These are phyloP conservation scores for Clohesyomyces aquaticus DNA, from an alignment of 495 filamentous ascomycete species.

Conservation along the genomic window DNA sequence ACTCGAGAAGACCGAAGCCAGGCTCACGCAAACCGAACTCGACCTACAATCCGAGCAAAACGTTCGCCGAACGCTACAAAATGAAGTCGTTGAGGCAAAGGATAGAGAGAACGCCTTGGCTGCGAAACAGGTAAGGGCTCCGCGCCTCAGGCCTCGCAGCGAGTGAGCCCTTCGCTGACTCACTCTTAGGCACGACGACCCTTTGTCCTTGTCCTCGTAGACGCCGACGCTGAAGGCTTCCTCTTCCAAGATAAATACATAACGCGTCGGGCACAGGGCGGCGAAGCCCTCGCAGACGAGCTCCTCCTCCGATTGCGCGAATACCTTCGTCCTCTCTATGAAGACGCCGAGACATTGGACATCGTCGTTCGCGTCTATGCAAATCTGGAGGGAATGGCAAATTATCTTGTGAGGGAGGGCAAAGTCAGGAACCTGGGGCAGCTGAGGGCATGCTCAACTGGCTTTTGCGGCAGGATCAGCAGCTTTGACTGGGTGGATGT, in stretches of 20 bases:
- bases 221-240: slow-evolving; percentile 40
- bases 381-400: slow-evolving; percentile 47
- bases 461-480: slow-evolving; percentile 32
- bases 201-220: slow-evolving; percentile 36
- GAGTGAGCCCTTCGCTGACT: neutral
- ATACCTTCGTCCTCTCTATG: slow-evolving; percentile 42
- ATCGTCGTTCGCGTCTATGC: slow-evolving; percentile 50
- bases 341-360: slow-evolving; percentile 42
- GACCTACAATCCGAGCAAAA: slow-evolving; percentile 40
- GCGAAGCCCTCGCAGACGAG: slow-evolving; percentile 47
- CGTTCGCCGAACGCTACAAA: slow-evolving; percentile 36
- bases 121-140: slow-evolving; percentile 26
- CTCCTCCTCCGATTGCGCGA: slow-evolving; percentile 44
- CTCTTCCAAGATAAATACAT: slow-evolving; percentile 48
- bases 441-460: slow-evolving; percentile 35
- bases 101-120: slow-evolving; percentile 32
- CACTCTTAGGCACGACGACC: slow-evolving; percentile 25
- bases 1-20: slow-evolving; percentile 38
- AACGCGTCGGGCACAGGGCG: slow-evolving; percentile 44
- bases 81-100: slow-evolving; percentile 38
- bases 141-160: neutral
- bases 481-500: slow-evolving; percentile 39
- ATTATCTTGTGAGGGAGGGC: slow-evolving; percentile 42
- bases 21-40: slow-evolving; percentile 35
- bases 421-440: slow-evolving; percentile 39